phyloP scores from a whole-genome alignment of 495 filamentous ascomycete genomes.

The Venustampulla echinocandica region DNA sequence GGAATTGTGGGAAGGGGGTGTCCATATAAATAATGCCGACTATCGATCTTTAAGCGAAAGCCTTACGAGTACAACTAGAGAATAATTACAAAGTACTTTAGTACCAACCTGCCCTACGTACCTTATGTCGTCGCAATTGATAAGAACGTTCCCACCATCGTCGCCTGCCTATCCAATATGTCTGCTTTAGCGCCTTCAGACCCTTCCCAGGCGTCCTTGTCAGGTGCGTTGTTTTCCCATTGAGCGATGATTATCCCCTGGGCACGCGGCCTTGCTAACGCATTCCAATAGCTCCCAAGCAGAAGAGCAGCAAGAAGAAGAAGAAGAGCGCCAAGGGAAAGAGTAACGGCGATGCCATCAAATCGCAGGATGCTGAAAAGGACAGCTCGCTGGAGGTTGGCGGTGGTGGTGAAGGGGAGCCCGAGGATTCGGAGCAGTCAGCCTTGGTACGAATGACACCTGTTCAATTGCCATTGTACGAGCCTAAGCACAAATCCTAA shows the following conservation, averaged over 20 bases:
- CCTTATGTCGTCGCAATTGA: too few relatives aligned
- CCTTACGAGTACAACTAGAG: too few relatives aligned
- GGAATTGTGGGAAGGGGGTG: too few relatives aligned
- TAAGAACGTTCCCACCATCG: too few relatives aligned
- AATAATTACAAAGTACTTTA: too few relatives aligned
- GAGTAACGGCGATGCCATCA: slow-evolving; percentile 25
- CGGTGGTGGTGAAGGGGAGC: slow-evolving; percentile 27
- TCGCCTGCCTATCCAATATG: slow-evolving; percentile 14
- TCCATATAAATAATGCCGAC: too few relatives aligned
- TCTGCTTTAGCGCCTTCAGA: slow-evolving; percentile 24
- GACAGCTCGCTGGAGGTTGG: slow-evolving; percentile 26
- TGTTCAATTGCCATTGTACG: slow-evolving; percentile 16
- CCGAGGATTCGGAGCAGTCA: slow-evolving; percentile 24
- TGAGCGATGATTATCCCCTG: neutral
- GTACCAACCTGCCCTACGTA: too few relatives aligned
- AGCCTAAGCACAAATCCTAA: slow-evolving; percentile 9
- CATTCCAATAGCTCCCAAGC: slow-evolving; percentile 39
- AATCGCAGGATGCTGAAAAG: slow-evolving; percentile 30
- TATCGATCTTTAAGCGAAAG: too few relatives aligned
- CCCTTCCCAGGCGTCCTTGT: slow-evolving; percentile 14
- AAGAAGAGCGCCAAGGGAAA: slow-evolving; percentile 31
- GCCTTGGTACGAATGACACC: slow-evolving; percentile 24
- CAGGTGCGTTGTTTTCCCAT: slow-evolving; percentile 20
- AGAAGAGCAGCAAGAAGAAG: slow-evolving; percentile 69
- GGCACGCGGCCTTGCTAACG: slow-evolving; percentile 7